Conservation (phyloP, 2,329 filamentous ascomycete genomes). For the Bipolaris sorokiniana region DNA sequence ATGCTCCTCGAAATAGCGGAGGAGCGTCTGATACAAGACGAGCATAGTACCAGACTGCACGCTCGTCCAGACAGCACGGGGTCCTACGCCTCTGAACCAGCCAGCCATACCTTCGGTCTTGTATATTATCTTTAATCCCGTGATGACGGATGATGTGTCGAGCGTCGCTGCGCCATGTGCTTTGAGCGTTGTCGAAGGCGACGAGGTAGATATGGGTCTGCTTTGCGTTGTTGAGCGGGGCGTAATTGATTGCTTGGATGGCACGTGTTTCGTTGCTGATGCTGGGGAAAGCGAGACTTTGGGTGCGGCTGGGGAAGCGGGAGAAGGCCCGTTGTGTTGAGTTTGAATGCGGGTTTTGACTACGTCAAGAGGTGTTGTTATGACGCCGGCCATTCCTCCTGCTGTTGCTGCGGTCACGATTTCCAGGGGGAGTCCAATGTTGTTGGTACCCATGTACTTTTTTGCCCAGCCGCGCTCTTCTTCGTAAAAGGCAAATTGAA, state of each 20-base stretch:
- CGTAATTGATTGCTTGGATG: constrained; percentile 31
- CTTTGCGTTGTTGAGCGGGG: constrained; percentile 49
- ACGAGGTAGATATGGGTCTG: constrained; percentile 85
- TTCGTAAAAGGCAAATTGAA: constrained; percentile 99
- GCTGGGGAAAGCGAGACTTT: constrained; percentile 27
- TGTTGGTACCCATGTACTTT: constrained; percentile 75
- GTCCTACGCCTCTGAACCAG: constrained; percentile 94
- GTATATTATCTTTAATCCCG: constrained; percentile 86
- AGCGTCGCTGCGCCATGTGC: constrained; percentile 79
- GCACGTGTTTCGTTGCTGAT: constrained; percentile 41
- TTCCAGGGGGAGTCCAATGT: constrained; percentile 85
- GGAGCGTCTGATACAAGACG: constrained; percentile 87
- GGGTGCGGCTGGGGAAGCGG: constrained; percentile 20
- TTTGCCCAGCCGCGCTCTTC: constrained; percentile 86
- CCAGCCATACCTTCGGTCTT: constrained; percentile 84
- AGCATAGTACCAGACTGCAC: constrained; percentile 97
- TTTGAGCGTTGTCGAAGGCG: constrained; percentile 81
- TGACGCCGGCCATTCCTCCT: constrained; percentile 88
- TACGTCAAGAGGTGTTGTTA: constrained; percentile 95
- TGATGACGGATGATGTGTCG: constrained; percentile 87
- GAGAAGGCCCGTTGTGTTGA: constrained; percentile 67
- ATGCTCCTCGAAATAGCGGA: constrained; percentile 74
- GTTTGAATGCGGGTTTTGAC: constrained; percentile 98
- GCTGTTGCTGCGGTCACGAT: constrained; percentile 88
- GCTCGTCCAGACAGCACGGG: constrained; percentile 93